These are phyloP conservation scores for Ilex aquifolium DNA, from an alignment of 257 asterid species.

Conservation along the genomic window DNA sequence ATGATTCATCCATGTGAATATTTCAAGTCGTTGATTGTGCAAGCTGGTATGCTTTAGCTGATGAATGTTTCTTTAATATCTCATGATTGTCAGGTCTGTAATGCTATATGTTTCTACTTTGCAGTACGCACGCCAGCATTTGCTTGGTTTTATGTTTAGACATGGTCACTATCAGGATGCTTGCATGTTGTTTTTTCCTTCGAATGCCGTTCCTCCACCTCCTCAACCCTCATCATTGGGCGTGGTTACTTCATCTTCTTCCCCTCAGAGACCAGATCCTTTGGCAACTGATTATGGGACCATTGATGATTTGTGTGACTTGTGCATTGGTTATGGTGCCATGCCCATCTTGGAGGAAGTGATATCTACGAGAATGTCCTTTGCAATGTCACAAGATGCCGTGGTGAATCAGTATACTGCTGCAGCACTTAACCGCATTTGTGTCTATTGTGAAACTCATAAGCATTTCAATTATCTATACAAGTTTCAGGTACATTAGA, in stretches of 20 bases:
- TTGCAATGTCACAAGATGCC: slow-evolving; percentile 36
- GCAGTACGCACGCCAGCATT: slow-evolving; percentile 92
- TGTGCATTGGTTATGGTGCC: slow-evolving; percentile 84
- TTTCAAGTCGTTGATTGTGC: not conserved
- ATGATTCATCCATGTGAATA: not conserved
- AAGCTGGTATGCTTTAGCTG: not conserved
- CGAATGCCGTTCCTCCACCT: slow-evolving; percentile 61
- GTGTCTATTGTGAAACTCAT: slow-evolving; percentile 85
- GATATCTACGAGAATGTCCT: slow-evolving; percentile 51
- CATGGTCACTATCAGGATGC: slow-evolving; percentile 90
- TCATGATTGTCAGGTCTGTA: slow-evolving; percentile 1
- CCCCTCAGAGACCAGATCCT: slow-evolving; percentile 84
- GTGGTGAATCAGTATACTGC: slow-evolving; percentile 66
- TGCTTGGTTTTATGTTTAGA: slow-evolving; percentile 87
- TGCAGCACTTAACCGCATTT: slow-evolving; percentile 89
- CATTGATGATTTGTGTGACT: slow-evolving; percentile 79
- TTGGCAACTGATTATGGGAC: slow-evolving; percentile 89
- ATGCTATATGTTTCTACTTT: slow-evolving; percentile 9
- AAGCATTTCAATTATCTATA: slow-evolving; percentile 85
- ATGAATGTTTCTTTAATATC: slow-evolving; percentile 7
- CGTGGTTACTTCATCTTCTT: slow-evolving; percentile 61
- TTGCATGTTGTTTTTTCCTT: slow-evolving; percentile 80
- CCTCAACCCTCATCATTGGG: slow-evolving; percentile 63
- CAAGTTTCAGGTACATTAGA: slow-evolving; percentile 72
- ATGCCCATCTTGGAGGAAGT: slow-evolving; percentile 86